Base-by-base conservation (phyloP, 768 basidiomycete genomes). In the Macrocybe gigantea region DNA sequence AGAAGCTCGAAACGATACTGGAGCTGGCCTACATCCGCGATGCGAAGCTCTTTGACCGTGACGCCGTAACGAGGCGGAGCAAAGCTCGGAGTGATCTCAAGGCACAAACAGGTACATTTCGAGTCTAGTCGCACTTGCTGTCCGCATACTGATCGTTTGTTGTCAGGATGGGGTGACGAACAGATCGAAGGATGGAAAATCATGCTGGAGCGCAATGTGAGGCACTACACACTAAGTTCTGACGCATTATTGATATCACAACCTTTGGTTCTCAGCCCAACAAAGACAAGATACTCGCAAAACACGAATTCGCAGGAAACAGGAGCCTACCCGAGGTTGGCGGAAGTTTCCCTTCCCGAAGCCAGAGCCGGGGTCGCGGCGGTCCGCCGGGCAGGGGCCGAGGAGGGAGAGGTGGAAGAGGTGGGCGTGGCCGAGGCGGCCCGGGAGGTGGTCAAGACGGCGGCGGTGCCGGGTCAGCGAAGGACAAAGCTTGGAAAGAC, bases 181-280 rank as follows among this genome's bases (percentile, higher is more conserved):
- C 93, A 95, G 59, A 82, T 96, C 29, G 93, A 96, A 63, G 93
- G 93, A 0, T 96, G 93, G 93, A 78, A 67, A 48, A 82, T 88
- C 47, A 91, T 95, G 85, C 63, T 96, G 49, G 94, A 97, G 49
- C 70, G 85, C 55, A 85, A 94, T 58, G 93, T 95, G 57, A 51
- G 87, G 71, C 14, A 8, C 31, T 45, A 8, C 41, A 38, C 13
- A n/a, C 4, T n/a, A 15, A 33, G 6, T 11, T 7, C 7, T 44
- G 13, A 35, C 31, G 49, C 7, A 41, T 33, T 31, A 6, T 9
- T 33, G 5, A 8, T 52, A n/a, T 48, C 39, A 11, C 30, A 10
- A 13, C 48, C 9, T 8, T 11, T 37, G 32, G 45, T 30, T 44
- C 41, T 3, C 58, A 88, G 82, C 85, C 85, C 2, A 79, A 78